phyloP scores from a whole-genome alignment of 1,139 yeast genomes.

The Yamadazyma diddensiae region DNA sequence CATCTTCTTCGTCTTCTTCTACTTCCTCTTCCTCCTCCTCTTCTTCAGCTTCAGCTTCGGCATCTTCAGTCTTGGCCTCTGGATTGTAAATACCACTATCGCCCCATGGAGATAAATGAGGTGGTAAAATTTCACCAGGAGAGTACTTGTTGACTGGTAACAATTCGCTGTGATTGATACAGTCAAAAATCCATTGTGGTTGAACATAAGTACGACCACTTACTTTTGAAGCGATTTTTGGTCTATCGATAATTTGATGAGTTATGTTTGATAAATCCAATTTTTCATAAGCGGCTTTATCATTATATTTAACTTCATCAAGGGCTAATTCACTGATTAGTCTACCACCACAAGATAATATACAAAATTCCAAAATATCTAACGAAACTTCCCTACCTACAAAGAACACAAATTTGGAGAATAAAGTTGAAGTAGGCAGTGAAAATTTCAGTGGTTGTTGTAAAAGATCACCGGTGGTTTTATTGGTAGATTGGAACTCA shows the following conservation, averaged over 20 bases:
- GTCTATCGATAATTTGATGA: constrained; percentile 94
- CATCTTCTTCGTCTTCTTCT: constrained; percentile 50
- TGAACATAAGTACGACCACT: constrained; percentile 93
- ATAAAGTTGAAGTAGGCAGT: constrained; percentile 59
- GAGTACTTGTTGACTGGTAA: constrained; percentile 78
- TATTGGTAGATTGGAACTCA: constrained; percentile 60
- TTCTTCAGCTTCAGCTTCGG: constrained; percentile 17
- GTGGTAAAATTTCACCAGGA: constrained; percentile 94
- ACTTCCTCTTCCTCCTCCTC: constrained; percentile 39
- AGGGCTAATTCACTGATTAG: constrained; percentile 83
- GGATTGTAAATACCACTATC: constrained; percentile 92
- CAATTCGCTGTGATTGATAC: constrained; percentile 73
- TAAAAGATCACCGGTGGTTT: constrained; percentile 71
- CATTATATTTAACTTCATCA: constrained; percentile 60
- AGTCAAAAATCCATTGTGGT: constrained; percentile 98
- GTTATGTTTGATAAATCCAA: constrained; percentile 71
- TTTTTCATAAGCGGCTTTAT: constrained; percentile 37
- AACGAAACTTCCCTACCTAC: constrained; percentile 96
- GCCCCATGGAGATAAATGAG: constrained; percentile 99
- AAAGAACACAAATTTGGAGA: constrained; percentile 73
- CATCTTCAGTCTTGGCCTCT: constrained; percentile 37
- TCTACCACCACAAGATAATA: constrained; percentile 84
- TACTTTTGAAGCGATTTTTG: constrained; percentile 70
- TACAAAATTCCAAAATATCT: constrained; percentile 84
- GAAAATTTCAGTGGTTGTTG: constrained; percentile 73